Evolutionary conservation across 2,329 filamentous ascomycete species (phyloP).

Genomic region (Teratosphaeriaceae sp.): DNA sequence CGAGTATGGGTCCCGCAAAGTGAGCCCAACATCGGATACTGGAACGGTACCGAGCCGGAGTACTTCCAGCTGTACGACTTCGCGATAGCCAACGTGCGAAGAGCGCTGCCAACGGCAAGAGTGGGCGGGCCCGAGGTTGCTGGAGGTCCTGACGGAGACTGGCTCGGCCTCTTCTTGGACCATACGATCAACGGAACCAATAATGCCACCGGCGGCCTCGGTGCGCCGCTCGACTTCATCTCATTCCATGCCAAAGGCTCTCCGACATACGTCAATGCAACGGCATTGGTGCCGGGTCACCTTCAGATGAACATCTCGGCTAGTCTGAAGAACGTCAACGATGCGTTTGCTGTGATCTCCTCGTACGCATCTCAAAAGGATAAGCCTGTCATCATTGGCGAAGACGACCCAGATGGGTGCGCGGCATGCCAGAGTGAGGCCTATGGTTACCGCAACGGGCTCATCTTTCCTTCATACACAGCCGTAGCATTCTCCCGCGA

Average conservation of each 20-base stretch:
- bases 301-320: constrained; percentile 5
- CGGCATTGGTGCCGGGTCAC: constrained; percentile 2
- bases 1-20: no score
- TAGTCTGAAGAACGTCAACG: constrained; percentile 1
- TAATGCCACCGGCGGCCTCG: constrained; percentile 5
- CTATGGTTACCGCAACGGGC: constrained; percentile 6
- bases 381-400: constrained; percentile 7
- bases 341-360: constrained; percentile 4
- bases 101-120: constrained; percentile 7
- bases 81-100: constrained; percentile 5
- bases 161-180: constrained; percentile 5
- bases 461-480: constrained; percentile 8
- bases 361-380: constrained; percentile 3
- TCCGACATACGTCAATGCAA: constrained; percentile 6
- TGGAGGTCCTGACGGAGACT: constrained; percentile 6
- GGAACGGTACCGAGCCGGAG: constrained; percentile 9
- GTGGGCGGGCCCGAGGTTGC: constrained; percentile 10
- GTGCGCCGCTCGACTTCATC: constrained; percentile 7
- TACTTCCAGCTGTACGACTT: constrained; percentile 11
- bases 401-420: constrained; percentile 8
- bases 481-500: constrained; percentile 6
- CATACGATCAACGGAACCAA: constrained; percentile 8
- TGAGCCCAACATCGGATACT: constrained; percentile 10
- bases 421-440: constrained; percentile 5
- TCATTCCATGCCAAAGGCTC: constrained; percentile 7